These are phyloP conservation scores for Aeminium ludgeri DNA, from an alignment of 495 filamentous ascomycete species.

Conservation along the genomic window DNA sequence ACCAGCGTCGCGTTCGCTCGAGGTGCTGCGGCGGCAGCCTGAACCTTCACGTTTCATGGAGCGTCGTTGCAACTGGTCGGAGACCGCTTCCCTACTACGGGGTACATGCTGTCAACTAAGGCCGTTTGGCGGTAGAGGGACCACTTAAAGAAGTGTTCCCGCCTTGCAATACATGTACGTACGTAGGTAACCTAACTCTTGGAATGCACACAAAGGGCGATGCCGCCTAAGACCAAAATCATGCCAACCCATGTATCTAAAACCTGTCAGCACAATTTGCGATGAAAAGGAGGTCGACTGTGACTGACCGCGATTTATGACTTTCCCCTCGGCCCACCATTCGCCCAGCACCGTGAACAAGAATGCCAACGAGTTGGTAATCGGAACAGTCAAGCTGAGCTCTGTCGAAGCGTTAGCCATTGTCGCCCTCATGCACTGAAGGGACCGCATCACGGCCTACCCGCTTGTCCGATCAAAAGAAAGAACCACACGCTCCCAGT, in stretches of 20 bases:
- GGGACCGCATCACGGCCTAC: conserved; percentile 32
- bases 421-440: background rate
- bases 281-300: background rate
- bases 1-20: too few species aligned
- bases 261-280: background rate
- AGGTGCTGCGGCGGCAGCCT: too few species aligned
- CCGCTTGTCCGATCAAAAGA: conserved; percentile 76
- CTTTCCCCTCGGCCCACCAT: conserved; percentile 86
- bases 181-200: conserved; percentile 13
- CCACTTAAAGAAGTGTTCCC: too few species aligned
- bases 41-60: too few species aligned
- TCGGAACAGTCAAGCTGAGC: conserved; percentile 80
- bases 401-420: conserved; percentile 33
- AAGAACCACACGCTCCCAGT: conserved; percentile 98
- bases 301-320: conserved; percentile 54
- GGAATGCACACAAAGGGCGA: conserved; percentile 65
- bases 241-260: conserved; percentile 82
- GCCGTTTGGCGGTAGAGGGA: too few species aligned
- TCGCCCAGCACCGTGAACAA: conserved; percentile 89
- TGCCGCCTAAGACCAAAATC: conserved; percentile 62
- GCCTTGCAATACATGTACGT: too few species aligned
- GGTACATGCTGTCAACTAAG: too few species aligned
- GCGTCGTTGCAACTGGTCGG: too few species aligned
- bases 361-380: conserved; percentile 87
- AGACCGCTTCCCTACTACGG: too few species aligned